Base-by-base conservation (phyloP, 1,284 basidiomycete species). In the Psilocybe mexicana region DNA sequence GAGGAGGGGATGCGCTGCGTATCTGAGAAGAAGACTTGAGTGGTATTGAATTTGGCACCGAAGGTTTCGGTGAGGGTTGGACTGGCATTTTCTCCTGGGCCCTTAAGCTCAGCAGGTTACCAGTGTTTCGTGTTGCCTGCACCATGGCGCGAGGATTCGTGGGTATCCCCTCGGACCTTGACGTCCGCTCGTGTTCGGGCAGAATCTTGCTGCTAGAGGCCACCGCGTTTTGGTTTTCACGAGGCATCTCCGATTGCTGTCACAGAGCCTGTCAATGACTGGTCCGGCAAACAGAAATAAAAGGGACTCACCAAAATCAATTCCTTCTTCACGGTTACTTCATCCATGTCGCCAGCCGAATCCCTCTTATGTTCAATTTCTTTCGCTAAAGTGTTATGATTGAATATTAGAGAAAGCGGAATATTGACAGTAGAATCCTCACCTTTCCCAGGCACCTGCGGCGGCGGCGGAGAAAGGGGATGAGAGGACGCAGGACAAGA, bases 151-250 rank as follows among this genome's bases (percentile, higher is more conserved):
- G 55, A 7, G 58, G 55, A 23, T 44, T 43, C 6, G 45, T 56
- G 14, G 60, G 60, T 23, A 54, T 40, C 1, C 26, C 49, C 23
- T 51, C 14, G 14, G n/a, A 12, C 6, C 18, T 40, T 11, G 50
- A 23, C 26, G 6, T 24, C 14, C 18, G 26, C 23, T 46, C 46
- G 23, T 28, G 43, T 6, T 36, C 47, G 3, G 8, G 24, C 8
- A 23, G 6, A 54, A 54, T 33, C 61, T 69, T 73, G 56, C 70
- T 73, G 47, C 70, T 71, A 7, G 72, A 71, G 6, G 69, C 68
- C 6, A 68, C 59, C 23, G 67, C 66, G 56, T 70, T 69, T 42
- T 38, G 46, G 4, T 28, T 35, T 35, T 11, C 7, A 24, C 46
- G 12, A 23, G 35, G 43, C 23, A 38, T 36, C 43, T 24, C 40